Base-by-base conservation (phyloP, 2,329 filamentous ascomycete species). In the Curvularia lunata region DNA sequence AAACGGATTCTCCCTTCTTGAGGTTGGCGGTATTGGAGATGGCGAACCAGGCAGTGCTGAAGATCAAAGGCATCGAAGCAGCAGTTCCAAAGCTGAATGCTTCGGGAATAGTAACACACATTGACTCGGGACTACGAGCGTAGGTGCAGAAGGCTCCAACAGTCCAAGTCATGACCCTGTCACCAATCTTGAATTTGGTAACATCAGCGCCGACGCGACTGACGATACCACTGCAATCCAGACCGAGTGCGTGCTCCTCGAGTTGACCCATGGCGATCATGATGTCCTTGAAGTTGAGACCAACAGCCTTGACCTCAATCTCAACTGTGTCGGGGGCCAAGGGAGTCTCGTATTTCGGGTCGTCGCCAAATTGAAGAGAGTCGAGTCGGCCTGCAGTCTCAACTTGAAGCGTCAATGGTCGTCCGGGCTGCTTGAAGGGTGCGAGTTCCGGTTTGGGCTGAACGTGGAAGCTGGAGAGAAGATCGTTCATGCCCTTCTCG, bases 1-100 rank as follows among this genome's bases (percentile, higher is more conserved):
- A 54, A 6, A 73, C 46, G 1, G 54, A 70, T 48, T 78, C 69
- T 18, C 73, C 75, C 19, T 59, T 56, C 4, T 56, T 48, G 3
- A 78, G 56, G 16, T 67, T 59, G 1, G 61, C 69, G 1, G 66
- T 45, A 3, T 69, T 58, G 9, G 66, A 30, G 1, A 77, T 58
- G 9, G 62, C 59, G 52, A 71, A 65, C n/a, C 54, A 58, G 1
- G 59, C 64, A 1, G 67, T 69, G 34, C 50, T 47, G 21, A 46
- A 63, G 5, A 59, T 56, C 3, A 43, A 43, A 13, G 59, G 51
- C 1, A 69, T 46, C 1, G 59, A 42, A 13, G 65, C 61, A 0
- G 64, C 68, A 1, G 55, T 48, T 16, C 47, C 42, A 40, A 66
- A 69, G 0, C 56, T 56, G 1, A 63, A 42, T 13, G 40, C 32